Evolutionary conservation across 2,329 filamentous ascomycete genomes (phyloP).

Genomic region (Fonsecaea monophora): DNA sequence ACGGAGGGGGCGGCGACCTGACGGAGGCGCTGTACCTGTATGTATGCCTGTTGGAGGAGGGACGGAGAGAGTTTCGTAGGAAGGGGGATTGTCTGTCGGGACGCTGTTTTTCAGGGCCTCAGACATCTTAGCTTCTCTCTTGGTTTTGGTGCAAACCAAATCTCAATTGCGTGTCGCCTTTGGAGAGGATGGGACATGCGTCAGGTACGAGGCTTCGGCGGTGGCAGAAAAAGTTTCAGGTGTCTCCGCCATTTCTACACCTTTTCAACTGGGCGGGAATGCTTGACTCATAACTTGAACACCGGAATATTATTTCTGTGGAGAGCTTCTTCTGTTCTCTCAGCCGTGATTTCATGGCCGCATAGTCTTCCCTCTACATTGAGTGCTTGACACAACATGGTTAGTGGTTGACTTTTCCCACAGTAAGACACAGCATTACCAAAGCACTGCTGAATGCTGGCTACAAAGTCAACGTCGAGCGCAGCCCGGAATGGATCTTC

Average conservation of each 20-base stretch:
- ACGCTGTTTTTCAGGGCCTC: conserved; percentile 15
- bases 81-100: conserved; percentile 37
- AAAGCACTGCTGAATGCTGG: conserved; percentile 72
- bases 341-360: neutral
- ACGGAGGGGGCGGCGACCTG: conserved; percentile 29
- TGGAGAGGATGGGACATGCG: neutral
- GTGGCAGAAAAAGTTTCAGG: conserved; percentile 31
- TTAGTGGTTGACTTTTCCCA: neutral
- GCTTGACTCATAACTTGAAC: conserved; percentile 32
- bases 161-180: neutral
- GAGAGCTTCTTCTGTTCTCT: neutral
- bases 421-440: conserved; percentile 57
- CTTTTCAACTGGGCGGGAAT: conserved; percentile 2
- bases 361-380: neutral
- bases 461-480: conserved; percentile 72
- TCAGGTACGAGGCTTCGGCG: conserved; percentile 11
- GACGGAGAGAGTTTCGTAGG: conserved; percentile 36
- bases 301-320: neutral
- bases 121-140: conserved; percentile 23
- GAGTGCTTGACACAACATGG: conserved; percentile 30
- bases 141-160: neutral
- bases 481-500: conserved; percentile 69
- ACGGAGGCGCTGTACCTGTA: conserved; percentile 22
- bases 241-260: conserved; percentile 18
- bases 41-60: conserved; percentile 31